Base-by-base conservation (phyloP, 2,329 filamentous ascomycete species). In the Oidium heveae region DNA sequence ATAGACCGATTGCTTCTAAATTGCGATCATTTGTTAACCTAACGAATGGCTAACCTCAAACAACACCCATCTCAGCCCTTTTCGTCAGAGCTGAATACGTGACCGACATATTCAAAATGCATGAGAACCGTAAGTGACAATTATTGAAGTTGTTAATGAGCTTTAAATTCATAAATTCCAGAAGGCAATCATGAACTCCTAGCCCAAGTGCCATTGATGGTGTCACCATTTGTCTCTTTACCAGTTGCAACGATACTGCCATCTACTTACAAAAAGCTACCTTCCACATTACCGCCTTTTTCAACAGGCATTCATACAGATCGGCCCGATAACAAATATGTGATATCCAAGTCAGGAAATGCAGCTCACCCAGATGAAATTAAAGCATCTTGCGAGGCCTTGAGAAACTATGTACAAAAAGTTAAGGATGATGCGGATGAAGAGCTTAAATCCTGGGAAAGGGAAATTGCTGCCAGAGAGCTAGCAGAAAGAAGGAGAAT, bases 181-280 rank as follows among this genome's bases (percentile, higher is more conserved):
- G 24, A 28, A 28, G 24, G 24, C 24, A 28, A 3, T 28, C 24
- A 28, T 28, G 24, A 28, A 16, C 78, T 95, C 59, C 79, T 98
- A 50, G 84, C 88, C 60, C 91, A 98, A 70, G 80, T 96, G 43
- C 87, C 91, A 33, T 72, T 98, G 55, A 93, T 87, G 52, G 87
- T 96, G 47, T 95, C 89, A 2, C 91, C 91, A 28, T 95, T 95
- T 71, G 79, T 96, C 62, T 84, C 82, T 57, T 81, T 98, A 34
- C 91, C 91, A 12, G 82, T 85, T 33, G 83, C 89, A 28, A 84
- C 88, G 20, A 94, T 88, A 0, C 78, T 98, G 8, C 89, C 91
- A 24, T 96, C 96, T 71, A 94, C 86, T 61, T 96, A 95, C 75
- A 89, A 88, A 66, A 76, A 80, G 12, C 82, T 96, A 64, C 86